phyloP scores from a whole-genome alignment of 2,329 filamentous ascomycete genomes.

The Phyllosticta citrichinensis region DNA sequence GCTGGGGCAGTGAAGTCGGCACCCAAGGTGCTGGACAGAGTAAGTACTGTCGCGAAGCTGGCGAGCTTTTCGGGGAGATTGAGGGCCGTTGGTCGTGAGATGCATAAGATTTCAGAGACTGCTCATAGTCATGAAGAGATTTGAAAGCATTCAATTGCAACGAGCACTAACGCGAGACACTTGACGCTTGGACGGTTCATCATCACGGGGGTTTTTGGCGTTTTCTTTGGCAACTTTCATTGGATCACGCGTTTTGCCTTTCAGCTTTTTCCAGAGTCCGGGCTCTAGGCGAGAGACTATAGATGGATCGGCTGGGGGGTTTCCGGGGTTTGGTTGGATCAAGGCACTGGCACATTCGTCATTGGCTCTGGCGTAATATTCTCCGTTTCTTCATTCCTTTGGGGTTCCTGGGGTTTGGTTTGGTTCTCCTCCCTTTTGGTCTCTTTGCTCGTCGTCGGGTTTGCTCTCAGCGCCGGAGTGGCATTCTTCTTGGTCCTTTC shows the following conservation, averaged over 20 bases:
- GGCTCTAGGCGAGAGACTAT: background rate
- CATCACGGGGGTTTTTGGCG: background rate
- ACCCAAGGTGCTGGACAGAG: conserved; percentile 49
- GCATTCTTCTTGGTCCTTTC: background rate
- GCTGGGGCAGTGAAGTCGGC: conserved; percentile 75
- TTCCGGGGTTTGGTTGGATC: background rate
- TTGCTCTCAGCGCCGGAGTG: background rate
- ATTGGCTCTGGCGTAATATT: background rate
- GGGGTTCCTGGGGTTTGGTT: background rate
- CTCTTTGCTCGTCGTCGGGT: background rate
- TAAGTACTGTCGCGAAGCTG: conserved; percentile 85
- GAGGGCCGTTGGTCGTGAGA: conserved; percentile 7
- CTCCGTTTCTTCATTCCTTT: background rate
- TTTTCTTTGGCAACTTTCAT: background rate
- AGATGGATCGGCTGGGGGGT: background rate
- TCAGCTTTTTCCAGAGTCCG: background rate
- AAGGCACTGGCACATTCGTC: background rate
- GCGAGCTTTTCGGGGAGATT: conserved; percentile 71
- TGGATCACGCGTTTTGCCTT: background rate
- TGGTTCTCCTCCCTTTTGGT: background rate
- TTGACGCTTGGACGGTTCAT: background rate
- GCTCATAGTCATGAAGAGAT: background rate
- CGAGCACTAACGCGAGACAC: background rate
- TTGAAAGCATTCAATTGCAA: background rate
- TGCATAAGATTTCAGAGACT: background rate